A percentile compares a stretch with the other conserved stretches of the same genome.
Evolutionary conservation across 305 asterid genomes (phyloP).

Genomic region (Fraxinus xanthoxyloides): DNA sequence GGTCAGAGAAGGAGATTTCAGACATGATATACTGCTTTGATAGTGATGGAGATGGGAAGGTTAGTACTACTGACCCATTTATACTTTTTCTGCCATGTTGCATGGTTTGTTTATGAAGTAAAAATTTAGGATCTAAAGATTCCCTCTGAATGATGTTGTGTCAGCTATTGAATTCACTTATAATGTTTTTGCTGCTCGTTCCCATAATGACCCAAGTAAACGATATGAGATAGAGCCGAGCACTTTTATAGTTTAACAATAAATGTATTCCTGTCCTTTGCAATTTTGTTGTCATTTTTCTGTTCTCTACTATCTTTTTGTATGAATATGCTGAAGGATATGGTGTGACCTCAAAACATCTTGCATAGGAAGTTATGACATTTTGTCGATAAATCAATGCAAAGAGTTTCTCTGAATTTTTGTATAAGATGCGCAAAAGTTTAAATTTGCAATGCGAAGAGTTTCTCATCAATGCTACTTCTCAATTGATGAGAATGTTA

Average conservation of each 20-base stretch:
- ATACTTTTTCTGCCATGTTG: neutral
- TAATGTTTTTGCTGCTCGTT: neutral
- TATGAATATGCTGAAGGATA: neutral
- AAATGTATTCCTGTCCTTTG: neutral
- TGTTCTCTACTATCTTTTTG: neutral
- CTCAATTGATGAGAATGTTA: neutral
- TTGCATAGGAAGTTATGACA: neutral
- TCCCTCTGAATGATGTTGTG: neutral
- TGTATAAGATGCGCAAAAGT: neutral
- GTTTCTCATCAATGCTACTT: no score
- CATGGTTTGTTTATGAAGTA: neutral
- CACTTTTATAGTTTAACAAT: neutral
- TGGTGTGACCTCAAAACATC: neutral
- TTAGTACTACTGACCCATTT: slow-evolving; percentile 21
- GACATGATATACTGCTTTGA: slow-evolving; percentile 77
- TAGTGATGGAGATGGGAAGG: slow-evolving; percentile 82
- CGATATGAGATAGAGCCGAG: neutral
- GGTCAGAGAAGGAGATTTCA: slow-evolving; percentile 78
- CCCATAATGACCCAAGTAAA: neutral
- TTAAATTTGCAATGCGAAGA: no score
- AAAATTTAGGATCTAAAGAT: neutral
- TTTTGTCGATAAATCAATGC: neutral
- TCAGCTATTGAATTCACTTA: neutral
- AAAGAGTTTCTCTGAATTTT: neutral
- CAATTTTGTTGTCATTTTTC: neutral